Percentiles rank a stretch among this genome's conserved stretches.
phyloP scores from a whole-genome alignment of 768 basidiomycete species.

The Auricularia auricula-judae region DNA sequence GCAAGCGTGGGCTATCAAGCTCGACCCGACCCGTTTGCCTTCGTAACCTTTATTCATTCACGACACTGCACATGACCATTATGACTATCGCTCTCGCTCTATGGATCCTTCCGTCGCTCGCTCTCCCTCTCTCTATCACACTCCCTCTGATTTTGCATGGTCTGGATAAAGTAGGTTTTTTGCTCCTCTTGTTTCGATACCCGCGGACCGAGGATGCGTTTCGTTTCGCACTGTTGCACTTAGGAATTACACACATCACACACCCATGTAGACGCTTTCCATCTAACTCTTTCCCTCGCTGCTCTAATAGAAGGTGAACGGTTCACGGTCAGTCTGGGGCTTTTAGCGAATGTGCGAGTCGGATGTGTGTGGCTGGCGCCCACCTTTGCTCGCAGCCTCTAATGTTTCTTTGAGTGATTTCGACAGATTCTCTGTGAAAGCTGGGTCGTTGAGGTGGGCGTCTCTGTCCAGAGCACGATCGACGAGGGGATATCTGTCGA shows the following conservation, averaged over 20 bases:
- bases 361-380: no score
- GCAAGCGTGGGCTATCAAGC: conserved; percentile 71
- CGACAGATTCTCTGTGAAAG: not conserved
- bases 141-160: not conserved
- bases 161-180: not conserved
- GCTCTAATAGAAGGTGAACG: not conserved
- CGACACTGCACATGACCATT: not conserved
- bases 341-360: no score
- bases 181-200: no score
- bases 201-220: not conserved
- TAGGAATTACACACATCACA: not conserved
- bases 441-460: conserved; percentile 3
- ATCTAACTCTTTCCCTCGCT: not conserved
- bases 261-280: not conserved
- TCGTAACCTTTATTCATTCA: not conserved
- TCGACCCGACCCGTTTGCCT: conserved; percentile 67
- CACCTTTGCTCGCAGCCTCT: not conserved
- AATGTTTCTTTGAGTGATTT: not conserved
- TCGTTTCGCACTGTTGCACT: not conserved
- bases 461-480: conserved; percentile 40
- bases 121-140: not conserved
- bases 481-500: conserved; percentile 56
- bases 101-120: not conserved
- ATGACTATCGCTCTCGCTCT: not conserved
- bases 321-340: not conserved